Evolutionary conservation across 2,329 filamentous ascomycete species (phyloP), one percentile per base, ranked within the genome.

Genomic region (Penicillium sp.): DNA sequence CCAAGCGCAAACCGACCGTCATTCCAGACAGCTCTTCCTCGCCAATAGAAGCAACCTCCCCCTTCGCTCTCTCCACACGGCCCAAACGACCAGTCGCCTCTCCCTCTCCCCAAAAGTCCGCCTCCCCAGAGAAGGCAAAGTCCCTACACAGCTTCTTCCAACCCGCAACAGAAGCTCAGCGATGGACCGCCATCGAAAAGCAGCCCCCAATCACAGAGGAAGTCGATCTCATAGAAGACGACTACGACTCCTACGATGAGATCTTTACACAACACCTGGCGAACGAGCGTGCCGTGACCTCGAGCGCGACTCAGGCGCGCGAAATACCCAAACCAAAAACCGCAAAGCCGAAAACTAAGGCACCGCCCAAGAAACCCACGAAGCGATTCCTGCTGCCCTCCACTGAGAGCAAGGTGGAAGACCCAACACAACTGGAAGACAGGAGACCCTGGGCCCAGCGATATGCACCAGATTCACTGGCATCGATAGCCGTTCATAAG

Each of bases 401-500:
- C 31, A 16, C 39, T 1, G 38, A 24, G 18, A 31, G 45, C 5
- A 6, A 29, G 13, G 5, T n/a, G 11, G 43, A 45, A 34, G 38
- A 39, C 46, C 39, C 24, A 2, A 59, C 38, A 8, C 49, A 38
- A 13, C 13, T 22, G 6, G 34, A 45, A 34, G 87, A 91, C 61
- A 74, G 80, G 46, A 83, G 88, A 49, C 92, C 93, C 3, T 97
- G 93, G 93, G 89, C 89, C 14, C 92, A 97, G 63, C 85, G 87
- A 62, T 97, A 91, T 72, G 87, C 84, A 2, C 93, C 93, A 0
- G 67, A 72, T 2, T 88, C 83, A 62, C 72, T 97, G 11, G 86
- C 92, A 14, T 93, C 97, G 75, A 79, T 99, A 43, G 93, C 89
- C 0, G 93, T 99, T 16, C 92, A 99, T 73, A 97, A 95, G 78